These are phyloP conservation scores for Conticribra guillardii DNA, from an alignment of 108 stramenopile genomes.

Conservation along the genomic window DNA sequence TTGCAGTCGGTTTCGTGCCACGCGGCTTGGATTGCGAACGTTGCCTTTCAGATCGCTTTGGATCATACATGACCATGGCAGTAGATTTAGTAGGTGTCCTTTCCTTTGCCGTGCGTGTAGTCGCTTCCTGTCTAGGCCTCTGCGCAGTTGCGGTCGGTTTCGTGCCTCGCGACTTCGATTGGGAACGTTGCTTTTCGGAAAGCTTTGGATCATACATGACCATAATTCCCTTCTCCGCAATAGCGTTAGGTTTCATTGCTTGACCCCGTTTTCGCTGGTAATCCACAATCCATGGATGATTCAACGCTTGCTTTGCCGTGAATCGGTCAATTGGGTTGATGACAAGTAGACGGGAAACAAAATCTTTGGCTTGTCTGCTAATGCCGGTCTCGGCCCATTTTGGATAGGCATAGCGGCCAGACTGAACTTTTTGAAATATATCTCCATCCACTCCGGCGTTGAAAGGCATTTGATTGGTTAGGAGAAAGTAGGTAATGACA, in stretches of 20 bases:
- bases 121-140: too few relatives aligned
- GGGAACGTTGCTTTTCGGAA: too few relatives aligned
- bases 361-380: conserved; percentile 52
- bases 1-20: too few relatives aligned
- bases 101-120: too few relatives aligned
- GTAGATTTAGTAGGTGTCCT: too few relatives aligned
- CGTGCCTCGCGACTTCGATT: too few relatives aligned
- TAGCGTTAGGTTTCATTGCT: not conserved
- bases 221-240: not conserved
- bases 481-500: conserved; percentile 54
- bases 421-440: conserved; percentile 40
- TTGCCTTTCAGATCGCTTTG: too few relatives aligned
- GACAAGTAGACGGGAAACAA: conserved; percentile 51
- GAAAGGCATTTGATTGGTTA: conserved; percentile 57
- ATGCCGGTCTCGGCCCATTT: conserved; percentile 28
- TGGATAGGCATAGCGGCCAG: conserved; percentile 26
- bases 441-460: conserved; percentile 22
- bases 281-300: conserved; percentile 24
- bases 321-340: conserved; percentile 64
- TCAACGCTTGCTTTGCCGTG: conserved; percentile 58
- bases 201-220: not conserved
- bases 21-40: too few relatives aligned
- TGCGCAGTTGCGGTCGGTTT: too few relatives aligned
- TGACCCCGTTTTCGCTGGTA: not conserved
- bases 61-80: too few relatives aligned